Conservation (phyloP, 495 filamentous ascomycete species). For the Zalerion maritima region DNA sequence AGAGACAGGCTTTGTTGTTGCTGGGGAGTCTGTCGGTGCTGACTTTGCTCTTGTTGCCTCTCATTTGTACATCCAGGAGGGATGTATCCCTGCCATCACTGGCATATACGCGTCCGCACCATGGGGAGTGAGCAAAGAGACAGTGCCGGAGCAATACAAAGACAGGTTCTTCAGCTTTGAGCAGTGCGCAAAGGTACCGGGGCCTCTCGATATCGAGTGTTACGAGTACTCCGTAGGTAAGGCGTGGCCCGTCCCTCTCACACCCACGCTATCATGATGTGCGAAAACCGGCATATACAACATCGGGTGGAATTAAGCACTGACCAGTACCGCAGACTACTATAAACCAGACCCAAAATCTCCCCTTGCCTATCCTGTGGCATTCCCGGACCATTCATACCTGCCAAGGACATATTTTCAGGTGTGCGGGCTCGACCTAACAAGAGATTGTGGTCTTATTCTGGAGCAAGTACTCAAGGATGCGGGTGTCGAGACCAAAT, state of each 20-base stretch:
- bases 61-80: conserved; percentile 21
- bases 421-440: conserved; percentile 19
- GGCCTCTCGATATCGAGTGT: no score
- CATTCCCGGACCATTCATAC: conserved; percentile 10
- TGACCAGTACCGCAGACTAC: conserved; percentile 2
- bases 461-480: conserved; percentile 21
- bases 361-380: conserved; percentile 6
- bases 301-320: background rate
- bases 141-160: conserved; percentile 10
- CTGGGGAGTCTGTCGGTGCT: conserved; percentile 33
- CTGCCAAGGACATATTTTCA: conserved; percentile 20
- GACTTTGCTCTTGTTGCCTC: conserved; percentile 26
- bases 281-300: background rate
- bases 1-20: conserved; percentile 29
- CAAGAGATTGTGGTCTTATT: conserved; percentile 22
- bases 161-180: conserved; percentile 8
- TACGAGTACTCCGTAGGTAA: no score
- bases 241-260: no score
- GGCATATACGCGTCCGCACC: conserved; percentile 25
- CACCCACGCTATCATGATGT: no score
- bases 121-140: conserved; percentile 6
- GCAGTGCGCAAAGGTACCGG: conserved; percentile 6
- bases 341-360: conserved; percentile 9
- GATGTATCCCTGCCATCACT: conserved; percentile 23
- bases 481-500: conserved; percentile 15